Conservation (phyloP, 345 rosid species). For the Brassica cretica region DNA sequence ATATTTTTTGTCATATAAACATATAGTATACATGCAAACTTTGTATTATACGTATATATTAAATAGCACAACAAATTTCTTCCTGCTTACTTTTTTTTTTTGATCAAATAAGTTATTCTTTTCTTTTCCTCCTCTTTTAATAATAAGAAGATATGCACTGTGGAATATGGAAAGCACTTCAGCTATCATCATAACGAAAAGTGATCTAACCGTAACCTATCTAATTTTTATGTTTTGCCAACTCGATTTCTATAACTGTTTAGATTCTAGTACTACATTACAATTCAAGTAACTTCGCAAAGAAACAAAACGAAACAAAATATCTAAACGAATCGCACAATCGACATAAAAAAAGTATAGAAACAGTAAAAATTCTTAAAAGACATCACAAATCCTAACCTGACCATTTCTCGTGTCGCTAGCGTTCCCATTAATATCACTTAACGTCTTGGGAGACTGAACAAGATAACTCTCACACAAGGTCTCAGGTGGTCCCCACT, state of each 20-base stretch:
- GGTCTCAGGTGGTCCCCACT: conserved; percentile 31
- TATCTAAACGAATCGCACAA: background rate
- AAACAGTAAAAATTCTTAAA: background rate
- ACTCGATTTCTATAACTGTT: background rate
- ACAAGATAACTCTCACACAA: conserved; percentile 34
- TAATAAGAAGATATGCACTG: background rate
- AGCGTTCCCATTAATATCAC: conserved; percentile 31
- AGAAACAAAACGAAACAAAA: background rate
- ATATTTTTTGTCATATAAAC: too few relatives aligned
- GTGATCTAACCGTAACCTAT: background rate
- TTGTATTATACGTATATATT: too few relatives aligned
- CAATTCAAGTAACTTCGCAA: background rate
- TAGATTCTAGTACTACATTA: conserved; percentile 9
- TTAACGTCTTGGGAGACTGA: conserved; percentile 43
- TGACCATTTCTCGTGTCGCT: conserved; percentile 11
- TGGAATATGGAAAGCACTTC: background rate
- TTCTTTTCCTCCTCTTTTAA: too few relatives aligned
- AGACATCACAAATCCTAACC: conserved; percentile 26
- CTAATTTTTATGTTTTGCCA: background rate
- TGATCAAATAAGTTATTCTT: too few relatives aligned
- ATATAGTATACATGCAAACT: too few relatives aligned
- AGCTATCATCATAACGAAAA: background rate
- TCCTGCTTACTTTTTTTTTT: too few relatives aligned
- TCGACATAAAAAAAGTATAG: conserved; percentile 9
- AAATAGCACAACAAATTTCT: too few relatives aligned